Evolutionary conservation across 495 filamentous ascomycete genomes (phyloP).

Genomic region (Podospora didyma): DNA sequence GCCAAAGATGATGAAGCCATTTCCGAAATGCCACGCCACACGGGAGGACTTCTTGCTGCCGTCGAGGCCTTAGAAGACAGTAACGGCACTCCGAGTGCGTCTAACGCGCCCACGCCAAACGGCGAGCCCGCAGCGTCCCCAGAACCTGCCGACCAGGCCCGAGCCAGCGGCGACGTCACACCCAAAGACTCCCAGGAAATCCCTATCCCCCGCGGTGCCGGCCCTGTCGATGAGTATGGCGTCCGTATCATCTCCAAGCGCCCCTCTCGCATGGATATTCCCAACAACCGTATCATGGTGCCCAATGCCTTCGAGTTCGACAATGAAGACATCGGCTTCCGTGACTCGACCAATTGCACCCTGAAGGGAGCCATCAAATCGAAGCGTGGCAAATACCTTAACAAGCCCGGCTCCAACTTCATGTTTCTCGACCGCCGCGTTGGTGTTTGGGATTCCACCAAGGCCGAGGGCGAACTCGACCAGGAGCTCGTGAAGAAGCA

Average conservation of each 20-base stretch:
- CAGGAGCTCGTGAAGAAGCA: slow-evolving; percentile 37
- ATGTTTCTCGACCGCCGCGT: slow-evolving; percentile 40
- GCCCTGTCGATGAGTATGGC: slow-evolving; percentile 37
- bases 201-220: slow-evolving; percentile 35
- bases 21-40: slow-evolving; percentile 31
- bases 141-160: slow-evolving; percentile 9
- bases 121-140: slow-evolving; percentile 20
- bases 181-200: slow-evolving; percentile 22
- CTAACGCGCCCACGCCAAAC: slow-evolving; percentile 34
- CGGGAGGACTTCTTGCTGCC: slow-evolving; percentile 40
- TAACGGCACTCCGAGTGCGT: slow-evolving; percentile 23
- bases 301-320: slow-evolving; percentile 35
- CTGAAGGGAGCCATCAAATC: slow-evolving; percentile 36
- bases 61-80: slow-evolving; percentile 34
- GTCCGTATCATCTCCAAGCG: slow-evolving; percentile 33
- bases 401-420: slow-evolving; percentile 36
- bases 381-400: slow-evolving; percentile 35
- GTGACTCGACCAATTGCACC: slow-evolving; percentile 43
- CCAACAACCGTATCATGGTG: slow-evolving; percentile 43
- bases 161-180: slow-evolving; percentile 13
- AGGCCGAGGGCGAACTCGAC: slow-evolving; percentile 38
- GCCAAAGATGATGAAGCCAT: slow-evolving; percentile 21
- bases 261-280: slow-evolving; percentile 22
- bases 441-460: slow-evolving; percentile 39
- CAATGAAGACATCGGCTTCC: slow-evolving; percentile 46